These are phyloP conservation scores for Colletotrichum paranaense DNA, from an alignment of 2,329 filamentous ascomycete genomes.

Conservation along the genomic window DNA sequence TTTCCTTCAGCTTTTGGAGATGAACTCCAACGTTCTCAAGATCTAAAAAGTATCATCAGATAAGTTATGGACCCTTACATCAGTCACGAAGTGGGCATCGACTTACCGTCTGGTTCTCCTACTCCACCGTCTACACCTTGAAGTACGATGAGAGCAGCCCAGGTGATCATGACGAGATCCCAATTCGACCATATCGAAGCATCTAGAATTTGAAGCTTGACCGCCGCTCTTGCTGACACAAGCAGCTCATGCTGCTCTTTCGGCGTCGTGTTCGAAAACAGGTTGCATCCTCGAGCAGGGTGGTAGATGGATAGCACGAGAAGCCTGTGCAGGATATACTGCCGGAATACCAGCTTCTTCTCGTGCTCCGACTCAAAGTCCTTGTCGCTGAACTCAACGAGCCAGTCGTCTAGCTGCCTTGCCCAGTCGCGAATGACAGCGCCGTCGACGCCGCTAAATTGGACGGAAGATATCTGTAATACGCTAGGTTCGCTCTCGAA, in stretches of 20 bases:
- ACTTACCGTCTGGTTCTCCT: conserved; percentile 50
- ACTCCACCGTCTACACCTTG: conserved; percentile 53
- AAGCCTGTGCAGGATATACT: conserved; percentile 54
- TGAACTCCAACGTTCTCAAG: conserved; percentile 44
- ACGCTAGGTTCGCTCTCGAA: conserved; percentile 39
- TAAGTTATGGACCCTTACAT: background rate
- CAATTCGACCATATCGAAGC: conserved; percentile 56
- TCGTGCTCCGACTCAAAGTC: conserved; percentile 47
- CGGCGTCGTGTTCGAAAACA: conserved; percentile 50
- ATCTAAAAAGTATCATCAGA: conserved; percentile 34
- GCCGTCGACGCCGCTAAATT: conserved; percentile 51
- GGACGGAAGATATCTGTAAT: conserved; percentile 37
- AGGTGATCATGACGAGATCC: conserved; percentile 56
- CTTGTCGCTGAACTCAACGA: conserved; percentile 49
- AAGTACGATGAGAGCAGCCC: conserved; percentile 56
- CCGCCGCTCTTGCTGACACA: conserved; percentile 52
- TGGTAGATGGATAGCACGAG: conserved; percentile 57
- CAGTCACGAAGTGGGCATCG: background rate
- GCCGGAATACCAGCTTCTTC: conserved; percentile 49
- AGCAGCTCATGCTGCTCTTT: conserved; percentile 54
- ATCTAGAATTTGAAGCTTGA: conserved; percentile 53
- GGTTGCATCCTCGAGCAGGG: conserved; percentile 51
- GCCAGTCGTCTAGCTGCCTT: conserved; percentile 53
- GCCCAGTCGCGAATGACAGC: conserved; percentile 57
- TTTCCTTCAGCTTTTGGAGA: conserved; percentile 42